Percentiles rank a stretch among this genome's conserved stretches.
Evolutionary conservation across 345 rosid species (phyloP).

Genomic region (Rhodamnia rubescens): DNA sequence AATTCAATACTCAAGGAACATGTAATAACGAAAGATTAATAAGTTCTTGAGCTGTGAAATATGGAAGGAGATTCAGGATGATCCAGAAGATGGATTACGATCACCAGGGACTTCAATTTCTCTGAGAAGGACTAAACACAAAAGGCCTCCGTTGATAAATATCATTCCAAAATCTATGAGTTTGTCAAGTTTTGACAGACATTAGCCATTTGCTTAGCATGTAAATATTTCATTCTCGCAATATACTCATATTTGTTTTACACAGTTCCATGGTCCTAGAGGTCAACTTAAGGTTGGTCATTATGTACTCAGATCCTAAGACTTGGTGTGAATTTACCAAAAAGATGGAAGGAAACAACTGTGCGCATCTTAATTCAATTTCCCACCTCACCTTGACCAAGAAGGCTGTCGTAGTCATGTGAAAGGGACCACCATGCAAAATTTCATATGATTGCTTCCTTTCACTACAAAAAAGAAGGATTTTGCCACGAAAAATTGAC

Average conservation of each 20-base stretch:
- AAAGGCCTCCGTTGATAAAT: not conserved
- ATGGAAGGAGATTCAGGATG: not conserved
- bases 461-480: too few species aligned
- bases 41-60: conserved; percentile 28
- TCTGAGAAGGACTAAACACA: too few species aligned
- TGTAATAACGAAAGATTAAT: not conserved
- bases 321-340: not conserved
- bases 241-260: not conserved
- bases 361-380: not conserved
- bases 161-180: conserved; percentile 51
- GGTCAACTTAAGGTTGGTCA: not conserved
- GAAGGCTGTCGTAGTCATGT: not conserved
- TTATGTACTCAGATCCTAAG: not conserved
- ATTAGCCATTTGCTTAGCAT: not conserved
- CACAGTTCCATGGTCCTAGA: not conserved
- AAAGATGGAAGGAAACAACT: not conserved
- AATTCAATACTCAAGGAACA: not conserved
- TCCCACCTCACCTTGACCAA: not conserved
- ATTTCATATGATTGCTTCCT: not conserved
- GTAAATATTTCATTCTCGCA: not conserved
- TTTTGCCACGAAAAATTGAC: too few species aligned
- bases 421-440: not conserved
- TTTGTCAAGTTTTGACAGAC: not conserved
- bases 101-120: too few species aligned
- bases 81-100: too few species aligned